Percentiles rank a stretch among this genome's conserved stretches.
Conservation (phyloP, 345 rosid species). For the Microthlaspi erraticum region DNA sequence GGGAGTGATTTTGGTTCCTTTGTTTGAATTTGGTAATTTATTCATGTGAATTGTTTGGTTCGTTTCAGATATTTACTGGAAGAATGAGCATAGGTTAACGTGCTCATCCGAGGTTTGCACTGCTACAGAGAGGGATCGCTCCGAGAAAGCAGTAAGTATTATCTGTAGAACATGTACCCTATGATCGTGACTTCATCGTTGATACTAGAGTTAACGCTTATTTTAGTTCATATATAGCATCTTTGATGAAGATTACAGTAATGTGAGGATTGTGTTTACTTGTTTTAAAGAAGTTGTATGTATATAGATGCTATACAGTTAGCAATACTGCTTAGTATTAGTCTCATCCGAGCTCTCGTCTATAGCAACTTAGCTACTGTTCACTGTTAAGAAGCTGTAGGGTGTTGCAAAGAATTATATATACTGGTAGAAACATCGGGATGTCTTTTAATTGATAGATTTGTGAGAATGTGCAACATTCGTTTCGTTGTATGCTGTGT, state of each 20-base stretch:
- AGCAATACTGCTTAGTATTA: neutral
- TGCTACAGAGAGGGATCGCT: conserved; percentile 83
- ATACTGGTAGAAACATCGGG: neutral
- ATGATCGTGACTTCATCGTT: neutral
- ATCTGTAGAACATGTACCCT: neutral
- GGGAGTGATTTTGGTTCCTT: conserved; percentile 1
- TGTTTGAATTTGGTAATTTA: neutral
- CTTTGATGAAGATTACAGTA: neutral
- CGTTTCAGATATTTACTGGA: conserved; percentile 79
- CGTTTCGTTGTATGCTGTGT: neutral
- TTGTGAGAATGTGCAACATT: neutral
- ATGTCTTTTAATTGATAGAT: conserved; percentile 4
- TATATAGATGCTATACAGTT: too few relatives aligned
- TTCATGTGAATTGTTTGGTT: neutral
- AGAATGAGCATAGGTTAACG: conserved; percentile 79
- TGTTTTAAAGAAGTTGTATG: neutral
- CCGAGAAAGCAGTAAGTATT: conserved; percentile 71
- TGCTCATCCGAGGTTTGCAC: conserved; percentile 83
- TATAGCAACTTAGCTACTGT: conserved; percentile 5
- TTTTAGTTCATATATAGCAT: neutral
- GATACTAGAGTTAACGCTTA: neutral
- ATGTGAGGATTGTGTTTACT: neutral
- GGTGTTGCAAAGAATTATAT: conserved; percentile 12
- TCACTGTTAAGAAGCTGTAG: neutral
- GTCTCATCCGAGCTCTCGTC: conserved; percentile 9